Percentiles rank a stretch among this genome's conserved stretches.
These are phyloP conservation scores for Lodderomyces parapsilosis DNA, from an alignment of 1,139 yeast species.

Conservation along the genomic window DNA sequence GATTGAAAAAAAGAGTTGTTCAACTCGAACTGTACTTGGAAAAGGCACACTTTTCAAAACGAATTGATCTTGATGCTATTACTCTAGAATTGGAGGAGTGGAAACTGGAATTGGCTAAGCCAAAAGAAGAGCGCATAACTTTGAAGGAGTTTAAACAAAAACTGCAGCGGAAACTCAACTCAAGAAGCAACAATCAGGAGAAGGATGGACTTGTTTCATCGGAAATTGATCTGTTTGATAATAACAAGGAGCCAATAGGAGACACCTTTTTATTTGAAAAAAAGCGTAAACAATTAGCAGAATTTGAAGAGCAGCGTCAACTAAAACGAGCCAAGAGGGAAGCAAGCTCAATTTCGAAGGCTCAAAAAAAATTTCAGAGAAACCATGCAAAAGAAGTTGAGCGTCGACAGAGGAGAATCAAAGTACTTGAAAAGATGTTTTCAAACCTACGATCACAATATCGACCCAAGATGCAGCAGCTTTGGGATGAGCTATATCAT, in stretches of 20 bases:
- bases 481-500: neutral
- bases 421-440: neutral
- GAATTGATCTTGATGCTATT: conserved; percentile 1
- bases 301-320: neutral
- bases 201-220: neutral
- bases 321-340: neutral
- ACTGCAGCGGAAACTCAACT: neutral
- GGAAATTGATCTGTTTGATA: neutral
- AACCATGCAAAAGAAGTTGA: neutral
- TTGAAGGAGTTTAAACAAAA: neutral
- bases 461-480: neutral
- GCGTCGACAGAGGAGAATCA: neutral
- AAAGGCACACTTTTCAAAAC: neutral
- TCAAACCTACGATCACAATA: neutral
- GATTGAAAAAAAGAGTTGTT: neutral
- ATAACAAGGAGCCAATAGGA: neutral
- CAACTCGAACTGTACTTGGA: neutral
- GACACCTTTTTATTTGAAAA: neutral
- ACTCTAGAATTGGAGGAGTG: neutral
- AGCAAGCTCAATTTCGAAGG: neutral
- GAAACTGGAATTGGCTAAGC: neutral
- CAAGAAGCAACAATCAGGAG: too few relatives aligned
- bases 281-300: neutral
- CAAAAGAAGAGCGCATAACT: neutral
- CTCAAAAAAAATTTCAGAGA: neutral